Percentiles rank a stretch among this genome's conserved stretches.
Conservation (phyloP, 148 eudicot species). For the Rheum nobile region DNA sequence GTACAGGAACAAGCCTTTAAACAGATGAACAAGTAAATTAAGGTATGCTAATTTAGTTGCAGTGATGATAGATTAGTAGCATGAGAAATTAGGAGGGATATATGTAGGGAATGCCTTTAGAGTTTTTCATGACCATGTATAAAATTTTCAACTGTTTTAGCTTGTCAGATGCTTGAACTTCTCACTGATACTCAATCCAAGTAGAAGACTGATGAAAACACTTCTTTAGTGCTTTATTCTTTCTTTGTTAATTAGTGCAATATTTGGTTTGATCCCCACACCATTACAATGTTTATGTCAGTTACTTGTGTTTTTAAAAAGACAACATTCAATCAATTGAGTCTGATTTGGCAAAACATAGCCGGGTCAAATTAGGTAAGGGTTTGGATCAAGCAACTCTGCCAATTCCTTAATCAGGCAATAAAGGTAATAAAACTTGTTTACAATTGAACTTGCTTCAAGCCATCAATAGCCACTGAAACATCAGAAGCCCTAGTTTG, state of each 20-base stretch:
- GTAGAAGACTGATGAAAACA: too few species aligned
- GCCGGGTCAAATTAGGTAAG: too few species aligned
- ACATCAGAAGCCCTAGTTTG: conserved; percentile 1
- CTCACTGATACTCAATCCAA: too few species aligned
- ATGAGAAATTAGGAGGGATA: neutral
- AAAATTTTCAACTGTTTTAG: too few species aligned
- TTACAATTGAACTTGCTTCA: neutral
- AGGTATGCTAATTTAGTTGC: neutral
- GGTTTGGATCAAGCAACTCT: neutral
- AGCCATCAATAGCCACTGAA: conserved; percentile 6
- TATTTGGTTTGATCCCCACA: neutral
- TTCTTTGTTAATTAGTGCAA: neutral
- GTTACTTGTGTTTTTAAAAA: too few species aligned
- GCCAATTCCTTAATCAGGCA: neutral
- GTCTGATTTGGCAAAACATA: too few species aligned
- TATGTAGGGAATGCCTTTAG: neutral
- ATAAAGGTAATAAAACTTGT: neutral
- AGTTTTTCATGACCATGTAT: neutral
- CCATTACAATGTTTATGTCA: too few species aligned
- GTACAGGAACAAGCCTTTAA: neutral
- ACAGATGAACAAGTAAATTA: neutral
- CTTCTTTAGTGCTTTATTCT: too few species aligned
- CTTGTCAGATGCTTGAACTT: too few species aligned
- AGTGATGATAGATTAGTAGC: neutral
- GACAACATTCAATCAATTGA: too few species aligned